phyloP scores from a whole-genome alignment of 176 grass and related monocot genomes.

The Aechmea fasciata region DNA sequence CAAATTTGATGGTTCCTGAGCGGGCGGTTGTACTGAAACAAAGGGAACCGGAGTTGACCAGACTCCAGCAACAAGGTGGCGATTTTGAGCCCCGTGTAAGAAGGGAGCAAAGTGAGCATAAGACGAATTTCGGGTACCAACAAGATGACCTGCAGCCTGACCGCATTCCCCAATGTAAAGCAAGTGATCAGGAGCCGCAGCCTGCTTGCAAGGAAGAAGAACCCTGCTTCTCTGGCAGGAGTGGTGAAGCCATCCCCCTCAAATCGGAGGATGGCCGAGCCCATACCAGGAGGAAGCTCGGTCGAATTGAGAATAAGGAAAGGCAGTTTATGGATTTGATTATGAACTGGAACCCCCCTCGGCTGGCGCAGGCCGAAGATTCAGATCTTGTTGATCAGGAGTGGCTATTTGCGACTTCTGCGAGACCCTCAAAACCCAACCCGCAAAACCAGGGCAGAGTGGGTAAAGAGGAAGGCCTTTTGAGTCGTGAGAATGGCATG shows the following conservation, averaged over 20 bases:
- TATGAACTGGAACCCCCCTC: slow-evolving; percentile 6
- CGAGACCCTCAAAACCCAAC: neutral
- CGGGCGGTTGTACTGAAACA: neutral
- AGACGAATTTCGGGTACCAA: neutral
- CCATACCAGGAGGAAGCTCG: neutral
- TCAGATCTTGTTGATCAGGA: slow-evolving; percentile 1
- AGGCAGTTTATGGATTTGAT: slow-evolving; percentile 15
- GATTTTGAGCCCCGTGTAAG: neutral
- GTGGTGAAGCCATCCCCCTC: neutral
- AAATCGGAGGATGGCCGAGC: neutral
- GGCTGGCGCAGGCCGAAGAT: neutral
- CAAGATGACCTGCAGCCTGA: neutral
- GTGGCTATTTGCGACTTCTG: slow-evolving; percentile 9
- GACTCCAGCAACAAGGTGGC: no score
- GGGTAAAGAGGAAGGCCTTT: neutral
- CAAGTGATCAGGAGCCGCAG: neutral
- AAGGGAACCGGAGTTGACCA: neutral
- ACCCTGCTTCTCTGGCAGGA: slow-evolving; percentile 22
- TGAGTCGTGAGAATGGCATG: neutral
- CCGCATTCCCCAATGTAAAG: neutral
- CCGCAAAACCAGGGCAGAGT: neutral
- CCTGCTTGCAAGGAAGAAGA: slow-evolving; percentile 5
- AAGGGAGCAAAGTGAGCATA: neutral
- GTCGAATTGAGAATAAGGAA: slow-evolving; percentile 1
- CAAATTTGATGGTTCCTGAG: neutral